A percentile compares a stretch with the other conserved stretches of the same genome.
These are phyloP conservation scores for Solanum tarapatanum DNA, from an alignment of 257 asterid species.

Conservation along the genomic window DNA sequence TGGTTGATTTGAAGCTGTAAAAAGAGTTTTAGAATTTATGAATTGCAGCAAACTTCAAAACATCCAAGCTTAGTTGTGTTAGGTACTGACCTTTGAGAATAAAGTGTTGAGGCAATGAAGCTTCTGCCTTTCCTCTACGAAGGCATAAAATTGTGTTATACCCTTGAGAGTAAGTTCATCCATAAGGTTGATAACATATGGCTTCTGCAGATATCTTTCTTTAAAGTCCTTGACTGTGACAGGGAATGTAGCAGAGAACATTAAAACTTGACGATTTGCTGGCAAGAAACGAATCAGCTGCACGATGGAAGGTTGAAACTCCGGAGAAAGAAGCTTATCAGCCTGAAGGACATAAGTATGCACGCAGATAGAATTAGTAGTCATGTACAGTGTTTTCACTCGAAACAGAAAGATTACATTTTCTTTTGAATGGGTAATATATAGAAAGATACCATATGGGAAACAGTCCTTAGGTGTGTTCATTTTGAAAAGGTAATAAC, in stretches of 20 bases:
- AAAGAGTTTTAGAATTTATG: not conserved
- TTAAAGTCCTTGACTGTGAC: constrained; percentile 82
- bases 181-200: constrained; percentile 83
- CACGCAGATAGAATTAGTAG: not conserved
- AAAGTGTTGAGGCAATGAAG: constrained; percentile 87
- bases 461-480: not conserved
- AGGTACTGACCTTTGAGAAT: constrained; percentile 52
- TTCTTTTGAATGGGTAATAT: not conserved
- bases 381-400: not conserved
- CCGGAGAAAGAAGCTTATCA: constrained; percentile 89
- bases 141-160: constrained; percentile 80
- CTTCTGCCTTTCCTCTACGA: constrained; percentile 93
- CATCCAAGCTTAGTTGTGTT: not conserved
- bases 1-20: constrained; percentile 93
- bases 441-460: not conserved
- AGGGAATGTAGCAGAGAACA: constrained; percentile 94
- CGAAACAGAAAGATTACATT: not conserved
- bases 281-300: constrained; percentile 71
- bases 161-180: constrained; percentile 97
- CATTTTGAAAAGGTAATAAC: not conserved
- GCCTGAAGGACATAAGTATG: constrained; percentile 48
- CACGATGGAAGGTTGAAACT: constrained; percentile 83
- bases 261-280: constrained; percentile 67
- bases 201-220: constrained; percentile 60
- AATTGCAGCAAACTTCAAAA: not conserved